Evolutionary conservation across 2,329 filamentous ascomycete genomes (phyloP).

Genomic region (Sordariomycetes sp.): DNA sequence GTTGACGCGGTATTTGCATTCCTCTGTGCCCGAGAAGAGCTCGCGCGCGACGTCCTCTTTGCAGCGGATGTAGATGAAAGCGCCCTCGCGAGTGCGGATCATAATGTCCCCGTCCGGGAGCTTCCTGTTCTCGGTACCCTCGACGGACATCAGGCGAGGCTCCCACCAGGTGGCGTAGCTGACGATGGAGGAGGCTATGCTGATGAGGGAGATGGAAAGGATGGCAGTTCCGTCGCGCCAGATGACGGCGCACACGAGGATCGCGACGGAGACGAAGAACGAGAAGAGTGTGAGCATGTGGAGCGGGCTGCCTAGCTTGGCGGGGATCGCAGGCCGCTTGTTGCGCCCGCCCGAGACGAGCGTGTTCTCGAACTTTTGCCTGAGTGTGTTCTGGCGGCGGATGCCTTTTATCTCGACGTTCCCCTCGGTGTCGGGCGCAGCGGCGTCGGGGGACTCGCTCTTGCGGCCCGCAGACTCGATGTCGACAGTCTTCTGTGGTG

Average conservation of each 20-base stretch:
- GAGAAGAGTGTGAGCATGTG: slow-evolving; percentile 43
- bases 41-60: slow-evolving; percentile 51
- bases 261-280: slow-evolving; percentile 20
- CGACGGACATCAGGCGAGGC: slow-evolving; percentile 38
- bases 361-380: slow-evolving; percentile 28
- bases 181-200: slow-evolving; percentile 39
- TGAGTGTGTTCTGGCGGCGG: slow-evolving; percentile 21
- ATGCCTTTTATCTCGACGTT: slow-evolving; percentile 9
- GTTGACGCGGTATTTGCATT: slow-evolving; percentile 44
- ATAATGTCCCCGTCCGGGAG: slow-evolving; percentile 49
- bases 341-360: slow-evolving; percentile 27
- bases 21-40: slow-evolving; percentile 49
- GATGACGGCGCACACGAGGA: slow-evolving; percentile 31
- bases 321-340: slow-evolving; percentile 29
- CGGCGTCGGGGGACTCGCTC: slow-evolving; percentile 5
- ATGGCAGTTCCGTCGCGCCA: slow-evolving; percentile 24
- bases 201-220: slow-evolving; percentile 37
- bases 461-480: neutral
- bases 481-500: neutral
- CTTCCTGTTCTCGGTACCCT: slow-evolving; percentile 13
- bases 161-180: slow-evolving; percentile 49
- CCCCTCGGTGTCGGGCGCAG: slow-evolving; percentile 6
- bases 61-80: slow-evolving; percentile 46
- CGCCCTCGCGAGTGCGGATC: slow-evolving; percentile 48
- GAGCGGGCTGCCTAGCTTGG: slow-evolving; percentile 37